Evolutionary conservation across 176 grass and related monocot species (phyloP), one percentile per base, ranked within the genome.

Genomic region (Aegilops sharonensis): DNA sequence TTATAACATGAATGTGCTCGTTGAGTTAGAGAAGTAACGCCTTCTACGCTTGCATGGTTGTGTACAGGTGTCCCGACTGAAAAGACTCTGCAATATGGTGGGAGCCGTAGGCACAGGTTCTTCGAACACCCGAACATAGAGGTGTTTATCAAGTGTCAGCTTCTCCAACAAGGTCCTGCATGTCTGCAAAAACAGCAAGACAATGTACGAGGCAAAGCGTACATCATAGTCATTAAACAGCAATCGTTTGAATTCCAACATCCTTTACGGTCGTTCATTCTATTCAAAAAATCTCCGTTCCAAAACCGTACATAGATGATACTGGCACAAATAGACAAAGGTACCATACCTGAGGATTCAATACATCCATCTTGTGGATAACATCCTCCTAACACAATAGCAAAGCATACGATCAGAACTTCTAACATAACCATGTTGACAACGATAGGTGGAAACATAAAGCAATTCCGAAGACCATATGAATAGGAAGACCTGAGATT

Each of bases 321-420:
- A 65, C 20, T 30, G 27, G 36, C 14, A 79, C 5, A 77, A 17
- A 43, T n/a, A 21, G 57, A 74, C 20, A 34, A n/a, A 72, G 39
- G 64, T 42, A 42, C 37, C 37, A 39, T 92, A 98, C 96, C 93
- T 94, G 93, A 76, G 91, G 96, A 85, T 98, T 98, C 81, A 98
- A 81, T 37, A 95, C 93, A 77, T 94, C 91, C 93, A 98, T 95
- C 72, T 79, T 75, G 27, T 65, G 69, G 85, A 98, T 98, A 69
- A 95, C 80, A 83, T 94, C 96, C 66, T 95, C 96, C 96, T 98
- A 89, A 30, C 63, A 88, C 23, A 76, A 87, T 48, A 78, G 71
- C 13, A 83, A 76, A 82, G 30, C 11, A 79, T 61, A 9, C 0
- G 4, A 34, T 83, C 43, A 92, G 45, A 77, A 79, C 37, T 56